phyloP scores from a whole-genome alignment of 257 asterid genomes.

The Paulownia fortunei region DNA sequence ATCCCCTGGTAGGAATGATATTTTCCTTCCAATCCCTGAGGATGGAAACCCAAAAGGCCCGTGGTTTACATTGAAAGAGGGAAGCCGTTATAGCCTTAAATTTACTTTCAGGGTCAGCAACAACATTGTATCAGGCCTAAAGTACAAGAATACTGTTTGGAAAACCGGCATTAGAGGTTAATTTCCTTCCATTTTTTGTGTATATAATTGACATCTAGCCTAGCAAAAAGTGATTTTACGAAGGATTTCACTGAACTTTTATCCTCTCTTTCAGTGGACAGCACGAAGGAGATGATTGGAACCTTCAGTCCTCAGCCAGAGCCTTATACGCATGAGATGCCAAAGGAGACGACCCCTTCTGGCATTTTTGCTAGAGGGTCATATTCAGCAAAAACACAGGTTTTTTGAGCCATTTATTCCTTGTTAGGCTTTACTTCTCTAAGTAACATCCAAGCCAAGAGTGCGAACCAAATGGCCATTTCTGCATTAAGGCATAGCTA shows the following conservation, averaged over 20 bases:
- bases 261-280: slow-evolving; percentile 78
- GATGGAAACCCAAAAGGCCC: slow-evolving; percentile 65
- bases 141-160: slow-evolving; percentile 79
- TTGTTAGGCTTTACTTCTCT: background rate
- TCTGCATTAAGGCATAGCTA: no score
- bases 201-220: background rate
- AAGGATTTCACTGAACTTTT: background rate
- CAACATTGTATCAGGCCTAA: slow-evolving; percentile 78
- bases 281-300: slow-evolving; percentile 94
- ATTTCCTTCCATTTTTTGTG: background rate
- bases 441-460: no score
- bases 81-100: slow-evolving; percentile 64
- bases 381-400: slow-evolving; percentile 92
- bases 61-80: slow-evolving; percentile 86
- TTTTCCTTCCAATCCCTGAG: slow-evolving; percentile 71
- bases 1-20: slow-evolving; percentile 68
- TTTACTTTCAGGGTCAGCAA: slow-evolving; percentile 73
- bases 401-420: background rate
- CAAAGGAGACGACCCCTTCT: slow-evolving; percentile 91
- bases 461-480: no score
- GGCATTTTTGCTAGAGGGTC: slow-evolving; percentile 95
- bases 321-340: slow-evolving; percentile 88
- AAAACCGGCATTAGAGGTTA: slow-evolving; percentile 82
- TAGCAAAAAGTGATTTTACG: background rate
- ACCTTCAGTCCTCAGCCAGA: slow-evolving; percentile 96